Percentiles rank a stretch among this genome's conserved stretches.
These are phyloP conservation scores for Penicillium parvum DNA, from an alignment of 495 filamentous ascomycete species.

Conservation along the genomic window DNA sequence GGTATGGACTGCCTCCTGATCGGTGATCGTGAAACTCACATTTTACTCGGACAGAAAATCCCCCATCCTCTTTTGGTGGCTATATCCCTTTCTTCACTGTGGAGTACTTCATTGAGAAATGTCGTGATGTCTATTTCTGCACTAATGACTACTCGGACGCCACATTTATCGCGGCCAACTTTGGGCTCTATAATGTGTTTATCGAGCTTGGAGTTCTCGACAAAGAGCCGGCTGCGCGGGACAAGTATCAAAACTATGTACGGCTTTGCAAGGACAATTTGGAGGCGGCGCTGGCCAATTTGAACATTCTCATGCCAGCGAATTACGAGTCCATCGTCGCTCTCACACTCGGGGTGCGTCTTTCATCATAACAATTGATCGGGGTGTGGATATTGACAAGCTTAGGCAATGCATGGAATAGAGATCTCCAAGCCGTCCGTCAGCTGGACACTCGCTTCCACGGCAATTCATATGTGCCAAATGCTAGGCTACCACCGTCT, in stretches of 20 bases:
- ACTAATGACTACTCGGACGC: conserved; percentile 53
- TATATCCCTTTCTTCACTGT: conserved; percentile 41
- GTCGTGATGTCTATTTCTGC: conserved; percentile 55
- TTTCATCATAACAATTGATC: not conserved
- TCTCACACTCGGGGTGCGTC: conserved; percentile 52
- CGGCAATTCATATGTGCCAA: conserved; percentile 56
- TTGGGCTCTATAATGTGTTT: conserved; percentile 54
- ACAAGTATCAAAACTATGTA: conserved; percentile 38
- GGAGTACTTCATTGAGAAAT: conserved; percentile 55
- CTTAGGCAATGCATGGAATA: conserved; percentile 50
- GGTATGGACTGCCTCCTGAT: conserved; percentile 20
- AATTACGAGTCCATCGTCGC: conserved; percentile 56
- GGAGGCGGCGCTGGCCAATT: conserved; percentile 52
- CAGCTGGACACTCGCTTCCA: conserved; percentile 56
- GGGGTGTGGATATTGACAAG: not conserved
- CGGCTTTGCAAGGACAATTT: conserved; percentile 52
- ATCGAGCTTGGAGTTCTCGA: conserved; percentile 40
- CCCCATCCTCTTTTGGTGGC: conserved; percentile 21
- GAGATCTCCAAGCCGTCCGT: conserved; percentile 61
- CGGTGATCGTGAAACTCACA: no score
- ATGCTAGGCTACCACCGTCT: conserved; percentile 60
- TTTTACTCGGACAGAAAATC: no score
- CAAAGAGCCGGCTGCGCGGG: conserved; percentile 20
- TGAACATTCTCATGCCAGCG: conserved; percentile 56
- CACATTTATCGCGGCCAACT: conserved; percentile 53